Percentiles rank a stretch among this genome's conserved stretches.
Evolutionary conservation across 345 rosid species (phyloP).

Genomic region (Gossypium herbaceum): DNA sequence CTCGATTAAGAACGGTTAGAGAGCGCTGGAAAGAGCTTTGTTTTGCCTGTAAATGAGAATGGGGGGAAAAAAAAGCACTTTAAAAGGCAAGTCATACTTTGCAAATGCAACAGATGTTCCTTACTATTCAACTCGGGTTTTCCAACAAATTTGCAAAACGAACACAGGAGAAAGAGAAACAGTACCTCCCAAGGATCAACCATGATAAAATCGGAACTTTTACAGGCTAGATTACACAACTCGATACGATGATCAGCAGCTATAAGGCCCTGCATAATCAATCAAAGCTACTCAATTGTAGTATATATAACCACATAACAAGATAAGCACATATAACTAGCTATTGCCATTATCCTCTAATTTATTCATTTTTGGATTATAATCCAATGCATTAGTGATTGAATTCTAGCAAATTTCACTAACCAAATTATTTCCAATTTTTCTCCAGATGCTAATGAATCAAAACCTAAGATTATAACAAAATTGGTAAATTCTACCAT

Average conservation of each 20-base stretch:
- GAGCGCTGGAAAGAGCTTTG: conserved; percentile 68
- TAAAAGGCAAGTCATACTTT: not conserved
- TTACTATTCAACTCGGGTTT: not conserved
- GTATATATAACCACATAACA: not conserved
- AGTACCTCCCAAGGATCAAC: conserved; percentile 93
- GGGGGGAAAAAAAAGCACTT: not conserved
- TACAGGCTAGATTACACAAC: conserved; percentile 74
- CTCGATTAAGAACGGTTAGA: conserved; percentile 56
- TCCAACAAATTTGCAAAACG: not conserved
- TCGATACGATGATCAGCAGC: conserved; percentile 62
- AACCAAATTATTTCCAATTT: not conserved
- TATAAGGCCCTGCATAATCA: conserved; percentile 55
- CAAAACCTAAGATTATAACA: not conserved
- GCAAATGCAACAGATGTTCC: not conserved
- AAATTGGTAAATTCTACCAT: not conserved
- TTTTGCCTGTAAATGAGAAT: conserved; percentile 47
- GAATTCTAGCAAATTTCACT: not conserved
- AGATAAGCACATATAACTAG: not conserved
- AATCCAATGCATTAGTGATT: not conserved
- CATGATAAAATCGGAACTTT: conserved; percentile 78
- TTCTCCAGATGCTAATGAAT: not conserved
- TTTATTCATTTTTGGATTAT: not conserved
- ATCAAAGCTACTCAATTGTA: conserved; percentile 3
- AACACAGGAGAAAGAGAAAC: not conserved
- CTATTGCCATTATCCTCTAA: not conserved